These are phyloP conservation scores for Cornus kousa DNA, from an alignment of 148 eudicot species.

Conservation along the genomic window DNA sequence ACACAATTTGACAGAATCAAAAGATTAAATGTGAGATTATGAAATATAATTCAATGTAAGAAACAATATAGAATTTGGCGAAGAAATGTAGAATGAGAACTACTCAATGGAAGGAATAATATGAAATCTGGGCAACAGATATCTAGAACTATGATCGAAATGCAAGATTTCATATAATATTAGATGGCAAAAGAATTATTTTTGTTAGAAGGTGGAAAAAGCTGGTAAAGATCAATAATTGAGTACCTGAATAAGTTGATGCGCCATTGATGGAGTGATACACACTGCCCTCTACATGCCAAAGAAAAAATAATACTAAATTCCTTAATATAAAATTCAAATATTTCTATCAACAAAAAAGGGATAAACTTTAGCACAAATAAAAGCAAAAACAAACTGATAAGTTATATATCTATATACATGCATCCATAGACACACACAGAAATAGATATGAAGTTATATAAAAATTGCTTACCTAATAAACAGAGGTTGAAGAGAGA, in stretches of 20 bases:
- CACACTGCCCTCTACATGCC: conserved; percentile 68
- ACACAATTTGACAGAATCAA: background rate
- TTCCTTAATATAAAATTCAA: too few relatives aligned
- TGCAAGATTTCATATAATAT: background rate
- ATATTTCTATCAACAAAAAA: too few relatives aligned
- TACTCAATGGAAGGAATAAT: background rate
- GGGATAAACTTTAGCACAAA: too few relatives aligned
- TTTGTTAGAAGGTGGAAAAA: background rate
- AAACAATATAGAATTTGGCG: background rate
- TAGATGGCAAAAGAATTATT: background rate
- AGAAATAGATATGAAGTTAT: too few relatives aligned
- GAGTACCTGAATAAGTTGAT: conserved; percentile 70
- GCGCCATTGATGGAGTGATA: conserved; percentile 72
- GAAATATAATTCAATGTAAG: background rate
- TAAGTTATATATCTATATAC: too few relatives aligned
- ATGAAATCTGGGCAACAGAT: background rate
- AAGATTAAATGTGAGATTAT: background rate
- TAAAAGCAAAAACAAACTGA: too few relatives aligned
- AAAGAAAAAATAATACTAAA: background rate
- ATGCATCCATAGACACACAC: too few relatives aligned
- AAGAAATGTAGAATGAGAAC: background rate
- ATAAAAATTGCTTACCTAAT: too few relatives aligned
- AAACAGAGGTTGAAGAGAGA: too few relatives aligned
- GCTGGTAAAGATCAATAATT: background rate
- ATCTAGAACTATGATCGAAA: background rate